These are phyloP conservation scores for Ilyonectria mors-panacis DNA, from an alignment of 2,329 filamentous ascomycete species.

Conservation along the genomic window DNA sequence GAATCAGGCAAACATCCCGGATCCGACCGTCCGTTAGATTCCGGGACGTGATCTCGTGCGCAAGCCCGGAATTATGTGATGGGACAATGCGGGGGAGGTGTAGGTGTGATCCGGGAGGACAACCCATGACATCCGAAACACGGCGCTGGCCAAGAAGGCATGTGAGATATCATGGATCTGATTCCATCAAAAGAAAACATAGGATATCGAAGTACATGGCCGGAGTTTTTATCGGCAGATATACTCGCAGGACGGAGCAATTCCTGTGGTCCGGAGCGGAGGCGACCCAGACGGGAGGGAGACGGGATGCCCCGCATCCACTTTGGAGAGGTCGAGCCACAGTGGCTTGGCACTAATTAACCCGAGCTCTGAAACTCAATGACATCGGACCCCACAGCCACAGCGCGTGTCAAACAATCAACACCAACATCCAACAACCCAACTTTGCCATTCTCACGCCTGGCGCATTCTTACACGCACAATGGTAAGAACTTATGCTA, in stretches of 20 bases:
- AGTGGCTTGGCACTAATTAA: conserved; percentile 22
- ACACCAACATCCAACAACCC: conserved; percentile 10
- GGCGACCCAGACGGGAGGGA: conserved; percentile 2
- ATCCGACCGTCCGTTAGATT: conserved; percentile 24
- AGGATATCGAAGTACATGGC: background rate
- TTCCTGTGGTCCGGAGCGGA: background rate
- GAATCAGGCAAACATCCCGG: conserved; percentile 17
- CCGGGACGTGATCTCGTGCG: conserved; percentile 29
- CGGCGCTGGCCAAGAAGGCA: background rate
- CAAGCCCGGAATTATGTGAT: conserved; percentile 21
- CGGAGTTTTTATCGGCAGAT: background rate
- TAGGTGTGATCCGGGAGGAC: conserved; percentile 4
- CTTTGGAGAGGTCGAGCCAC: conserved; percentile 23
- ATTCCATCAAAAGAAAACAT: background rate
- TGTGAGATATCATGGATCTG: conserved; percentile 18
- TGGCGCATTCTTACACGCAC: conserved; percentile 11
- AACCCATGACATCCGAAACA: background rate
- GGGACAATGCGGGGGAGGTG: conserved; percentile 21
- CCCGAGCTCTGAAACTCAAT: conserved; percentile 13
- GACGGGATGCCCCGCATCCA: conserved; percentile 23
- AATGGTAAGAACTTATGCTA: conserved; percentile 11
- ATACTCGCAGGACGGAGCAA: background rate
- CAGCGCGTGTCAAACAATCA: conserved; percentile 7
- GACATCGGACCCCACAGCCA: conserved; percentile 22
- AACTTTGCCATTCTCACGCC: background rate